A percentile compares a stretch with the other conserved stretches of the same genome.
These are phyloP conservation scores for Phytophthora syringae DNA, from an alignment of 352 stramenopile genomes.

Conservation along the genomic window DNA sequence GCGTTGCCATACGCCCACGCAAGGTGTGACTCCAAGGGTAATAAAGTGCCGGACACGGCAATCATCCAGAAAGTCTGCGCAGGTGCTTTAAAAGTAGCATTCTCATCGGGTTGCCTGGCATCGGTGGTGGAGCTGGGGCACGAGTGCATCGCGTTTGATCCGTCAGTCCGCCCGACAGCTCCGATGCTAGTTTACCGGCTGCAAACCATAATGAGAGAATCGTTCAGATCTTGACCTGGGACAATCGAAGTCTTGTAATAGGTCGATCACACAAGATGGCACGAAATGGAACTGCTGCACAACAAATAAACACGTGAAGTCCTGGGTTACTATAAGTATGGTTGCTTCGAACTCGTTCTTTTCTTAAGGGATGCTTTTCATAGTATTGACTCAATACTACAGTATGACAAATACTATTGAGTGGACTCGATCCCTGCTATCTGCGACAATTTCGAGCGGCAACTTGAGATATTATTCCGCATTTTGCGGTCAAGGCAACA, in stretches of 20 bases:
- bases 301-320: too few relatives aligned
- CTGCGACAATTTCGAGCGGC: not conserved
- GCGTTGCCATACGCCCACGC: conserved; percentile 5
- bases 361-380: too few relatives aligned
- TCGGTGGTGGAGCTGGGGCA: not conserved
- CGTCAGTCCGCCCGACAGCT: not conserved
- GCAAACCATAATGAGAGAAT: too few relatives aligned
- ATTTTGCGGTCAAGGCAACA: not conserved
- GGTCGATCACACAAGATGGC: too few relatives aligned
- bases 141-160: not conserved
- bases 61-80: not conserved
- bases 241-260: too few relatives aligned
- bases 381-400: too few relatives aligned
- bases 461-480: not conserved
- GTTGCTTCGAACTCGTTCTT: too few relatives aligned
- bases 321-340: too few relatives aligned
- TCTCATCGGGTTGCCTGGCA: not conserved
- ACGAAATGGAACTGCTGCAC: too few relatives aligned
- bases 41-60: not conserved
- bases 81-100: not conserved
- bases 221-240: too few relatives aligned
- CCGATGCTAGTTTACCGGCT: too few relatives aligned
- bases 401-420: too few relatives aligned
- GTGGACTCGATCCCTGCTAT: not conserved
- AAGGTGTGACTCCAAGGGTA: not conserved